phyloP scores from a whole-genome alignment of 2,329 filamentous ascomycete genomes.

The Parascedosporium putredinis region DNA sequence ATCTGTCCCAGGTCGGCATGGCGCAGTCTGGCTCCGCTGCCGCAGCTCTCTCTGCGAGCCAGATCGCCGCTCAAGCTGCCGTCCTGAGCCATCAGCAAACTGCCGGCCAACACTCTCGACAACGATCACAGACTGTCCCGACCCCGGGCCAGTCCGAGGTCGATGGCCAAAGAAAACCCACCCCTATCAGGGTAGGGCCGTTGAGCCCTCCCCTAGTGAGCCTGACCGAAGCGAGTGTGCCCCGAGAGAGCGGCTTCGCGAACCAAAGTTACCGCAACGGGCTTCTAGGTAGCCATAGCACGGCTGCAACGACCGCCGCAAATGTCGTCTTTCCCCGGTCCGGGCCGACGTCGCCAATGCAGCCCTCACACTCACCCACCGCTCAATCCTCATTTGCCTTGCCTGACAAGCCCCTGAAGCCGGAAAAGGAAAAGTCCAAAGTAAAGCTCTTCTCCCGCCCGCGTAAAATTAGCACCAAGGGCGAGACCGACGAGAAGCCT shows the following conservation, averaged over 20 bases:
- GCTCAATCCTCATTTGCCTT: conserved; percentile 27
- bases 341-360: conserved; percentile 39
- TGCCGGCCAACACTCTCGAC: conserved; percentile 46
- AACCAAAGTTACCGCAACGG: conserved; percentile 49
- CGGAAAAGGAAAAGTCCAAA: conserved; percentile 67
- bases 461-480: conserved; percentile 63
- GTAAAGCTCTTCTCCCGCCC: conserved; percentile 74
- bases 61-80: conserved; percentile 71
- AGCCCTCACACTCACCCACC: conserved; percentile 27
- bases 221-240: conserved; percentile 54
- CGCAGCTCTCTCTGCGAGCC: conserved; percentile 51
- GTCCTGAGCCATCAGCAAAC: conserved; percentile 50
- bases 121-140: conserved; percentile 65
- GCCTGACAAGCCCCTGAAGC: conserved; percentile 48
- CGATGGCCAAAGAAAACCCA: conserved; percentile 11
- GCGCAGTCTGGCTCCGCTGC: conserved; percentile 26
- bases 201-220: conserved; percentile 53
- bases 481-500: conserved; percentile 54
- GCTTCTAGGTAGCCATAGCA: conserved; percentile 46
- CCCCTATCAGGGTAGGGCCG: conserved; percentile 36
- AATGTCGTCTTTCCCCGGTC: conserved; percentile 65
- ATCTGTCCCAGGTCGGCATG: conserved; percentile 35
- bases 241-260: conserved; percentile 44
- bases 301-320: conserved; percentile 60
- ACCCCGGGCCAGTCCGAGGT: conserved; percentile 25